Percentiles rank a stretch among this genome's conserved stretches.
These are phyloP conservation scores for Aspergillus ruber DNA, from an alignment of 2,329 filamentous ascomycete genomes.

Conservation along the genomic window DNA sequence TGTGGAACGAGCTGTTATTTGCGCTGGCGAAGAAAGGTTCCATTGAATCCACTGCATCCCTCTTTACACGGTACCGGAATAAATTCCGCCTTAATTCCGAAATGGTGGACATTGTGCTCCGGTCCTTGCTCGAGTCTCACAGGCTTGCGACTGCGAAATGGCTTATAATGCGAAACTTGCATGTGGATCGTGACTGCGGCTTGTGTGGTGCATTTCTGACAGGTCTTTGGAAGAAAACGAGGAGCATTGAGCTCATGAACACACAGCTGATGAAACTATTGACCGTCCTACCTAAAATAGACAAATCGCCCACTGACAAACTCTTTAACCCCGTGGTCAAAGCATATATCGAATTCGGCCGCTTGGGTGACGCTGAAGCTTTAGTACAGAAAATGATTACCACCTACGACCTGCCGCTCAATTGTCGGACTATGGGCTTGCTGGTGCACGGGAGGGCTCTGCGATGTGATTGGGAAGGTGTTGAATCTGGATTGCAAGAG, in stretches of 20 bases:
- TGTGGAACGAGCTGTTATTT: constrained; percentile 34
- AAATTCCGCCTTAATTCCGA: constrained; percentile 23
- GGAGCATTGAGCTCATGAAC: constrained; percentile 29
- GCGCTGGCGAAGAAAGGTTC: constrained; percentile 28
- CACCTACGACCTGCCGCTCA: constrained; percentile 23
- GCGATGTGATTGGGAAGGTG: constrained; percentile 34
- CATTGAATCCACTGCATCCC: constrained; percentile 29
- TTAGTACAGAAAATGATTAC: constrained; percentile 30
- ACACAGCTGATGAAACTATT: constrained; percentile 27
- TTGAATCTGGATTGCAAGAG: constrained; percentile 30
- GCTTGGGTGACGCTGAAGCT: constrained; percentile 27
- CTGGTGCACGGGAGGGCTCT: constrained; percentile 32
- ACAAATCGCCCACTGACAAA: constrained; percentile 29
- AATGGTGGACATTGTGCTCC: constrained; percentile 30
- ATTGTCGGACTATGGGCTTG: constrained; percentile 31
- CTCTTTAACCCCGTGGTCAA: constrained; percentile 37
- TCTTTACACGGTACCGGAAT: constrained; percentile 25
- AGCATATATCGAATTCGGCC: constrained; percentile 33
- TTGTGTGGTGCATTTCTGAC: constrained; percentile 32
- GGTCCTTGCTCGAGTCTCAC: constrained; percentile 32
- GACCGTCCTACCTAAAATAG: constrained; percentile 19
- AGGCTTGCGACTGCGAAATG: constrained; percentile 31
- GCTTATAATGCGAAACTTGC: constrained; percentile 27
- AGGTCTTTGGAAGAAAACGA: constrained; percentile 35
- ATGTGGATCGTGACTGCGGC: constrained; percentile 27